Evolutionary conservation across 2,329 filamentous ascomycete genomes (phyloP).

Genomic region (Magnaporthiopsis poae): DNA sequence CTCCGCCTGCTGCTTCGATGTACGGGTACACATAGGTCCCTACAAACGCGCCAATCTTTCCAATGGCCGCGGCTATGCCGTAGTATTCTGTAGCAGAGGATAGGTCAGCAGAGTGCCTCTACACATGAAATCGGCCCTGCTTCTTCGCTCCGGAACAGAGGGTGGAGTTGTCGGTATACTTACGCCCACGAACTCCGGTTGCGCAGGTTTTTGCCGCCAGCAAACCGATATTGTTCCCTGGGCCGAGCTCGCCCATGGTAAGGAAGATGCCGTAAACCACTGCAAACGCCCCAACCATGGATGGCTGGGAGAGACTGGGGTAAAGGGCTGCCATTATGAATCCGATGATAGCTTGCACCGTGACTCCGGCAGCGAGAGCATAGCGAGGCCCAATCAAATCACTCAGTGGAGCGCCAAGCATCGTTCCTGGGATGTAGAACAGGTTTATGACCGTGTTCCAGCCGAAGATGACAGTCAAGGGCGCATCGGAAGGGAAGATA

Average conservation of each 20-base stretch:
- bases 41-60: slow-evolving; percentile 75
- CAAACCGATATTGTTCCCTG: slow-evolving; percentile 84
- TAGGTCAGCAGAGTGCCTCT: background rate
- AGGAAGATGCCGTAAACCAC: slow-evolving; percentile 74
- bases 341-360: slow-evolving; percentile 64
- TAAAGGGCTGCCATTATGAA: slow-evolving; percentile 85
- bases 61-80: slow-evolving; percentile 60
- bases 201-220: slow-evolving; percentile 80
- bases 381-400: slow-evolving; percentile 72
- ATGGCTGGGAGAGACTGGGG: slow-evolving; percentile 51
- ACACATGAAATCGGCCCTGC: slow-evolving; percentile 16
- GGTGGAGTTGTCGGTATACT: background rate
- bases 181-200: slow-evolving; percentile 66
- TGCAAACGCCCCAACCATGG: slow-evolving; percentile 64
- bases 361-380: slow-evolving; percentile 61
- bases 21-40: slow-evolving; percentile 75
- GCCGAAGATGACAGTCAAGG: slow-evolving; percentile 69
- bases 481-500: slow-evolving; percentile 47
- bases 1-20: slow-evolving; percentile 51
- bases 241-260: slow-evolving; percentile 68
- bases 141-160: too few relatives aligned
- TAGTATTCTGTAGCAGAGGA: slow-evolving; percentile 43
- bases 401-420: slow-evolving; percentile 64
- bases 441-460: slow-evolving; percentile 84
- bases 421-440: slow-evolving; percentile 78